phyloP scores from a whole-genome alignment of 192 early-diverging fungal genomes.

The Coemansia sp. region DNA sequence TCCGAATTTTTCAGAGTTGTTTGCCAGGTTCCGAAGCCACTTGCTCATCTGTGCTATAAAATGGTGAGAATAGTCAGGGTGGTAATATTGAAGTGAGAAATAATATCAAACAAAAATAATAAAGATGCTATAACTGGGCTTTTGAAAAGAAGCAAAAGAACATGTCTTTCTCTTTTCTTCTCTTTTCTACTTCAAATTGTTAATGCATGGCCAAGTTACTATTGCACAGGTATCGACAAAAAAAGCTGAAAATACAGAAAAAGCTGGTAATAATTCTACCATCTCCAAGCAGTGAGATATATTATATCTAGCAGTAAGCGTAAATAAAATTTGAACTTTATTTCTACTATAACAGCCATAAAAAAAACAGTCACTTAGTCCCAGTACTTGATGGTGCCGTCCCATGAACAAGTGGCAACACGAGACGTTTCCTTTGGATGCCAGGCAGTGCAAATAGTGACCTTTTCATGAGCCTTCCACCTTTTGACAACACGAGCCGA shows the following conservation, averaged over 20 bases:
- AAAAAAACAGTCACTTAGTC: slow-evolving; percentile 38
- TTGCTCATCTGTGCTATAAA: slow-evolving; percentile 6
- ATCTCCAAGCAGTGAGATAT: background rate
- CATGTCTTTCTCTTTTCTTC: background rate
- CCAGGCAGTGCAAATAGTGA: slow-evolving; percentile 91
- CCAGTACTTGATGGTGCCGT: slow-evolving; percentile 92
- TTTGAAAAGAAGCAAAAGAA: background rate
- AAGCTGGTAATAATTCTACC: background rate
- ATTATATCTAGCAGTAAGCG: background rate
- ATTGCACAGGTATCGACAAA: background rate
- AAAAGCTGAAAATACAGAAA: background rate
- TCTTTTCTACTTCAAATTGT: too few species aligned
- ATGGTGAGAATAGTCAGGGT: background rate
- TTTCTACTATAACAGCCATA: background rate
- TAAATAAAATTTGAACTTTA: background rate
- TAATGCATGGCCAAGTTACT: background rate
- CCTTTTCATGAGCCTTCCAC: slow-evolving; percentile 89
- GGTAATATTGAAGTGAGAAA: background rate
- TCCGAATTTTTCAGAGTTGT: slow-evolving; percentile 15
- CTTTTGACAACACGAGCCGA: slow-evolving; percentile 79
- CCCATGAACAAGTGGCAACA: slow-evolving; percentile 93
- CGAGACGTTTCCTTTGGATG: slow-evolving; percentile 92
- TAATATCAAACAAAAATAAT: background rate
- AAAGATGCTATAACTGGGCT: background rate
- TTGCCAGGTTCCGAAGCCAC: slow-evolving; percentile 32